Base-by-base conservation (phyloP, 2,329 filamentous ascomycete species). In the Cryphonectria naterciae region DNA sequence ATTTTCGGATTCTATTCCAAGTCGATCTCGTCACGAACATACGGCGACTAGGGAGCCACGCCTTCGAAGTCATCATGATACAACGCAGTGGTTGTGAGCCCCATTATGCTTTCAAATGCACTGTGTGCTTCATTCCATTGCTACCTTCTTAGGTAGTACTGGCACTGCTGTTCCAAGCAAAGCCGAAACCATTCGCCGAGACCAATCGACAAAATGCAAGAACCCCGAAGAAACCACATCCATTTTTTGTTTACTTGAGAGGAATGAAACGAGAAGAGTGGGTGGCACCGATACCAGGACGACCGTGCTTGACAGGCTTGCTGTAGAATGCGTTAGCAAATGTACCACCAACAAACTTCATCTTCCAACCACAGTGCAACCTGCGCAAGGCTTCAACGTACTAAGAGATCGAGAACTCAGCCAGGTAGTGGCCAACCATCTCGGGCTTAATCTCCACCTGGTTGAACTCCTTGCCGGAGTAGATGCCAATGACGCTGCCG, bases 251-350 rank as follows among this genome's bases (percentile, higher is more conserved):
- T 91, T 98, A 98, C 91, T 99, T 99, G 86, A 99, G 93, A 86
- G 96, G 96, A 90, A 99, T 99, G 93, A 99, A 99, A 92, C 96
- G 94, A 86, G 96, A 99, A 89, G 95, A 98, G 93, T 99, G 95
- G 80, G 96, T 99, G 82, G 96, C 96, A 97, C 96, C 96, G 83
- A 99, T 99, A 98, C 96, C 96, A 83, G 96, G 96, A 86, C 96
- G 90, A 91, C 96, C 96, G 93, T 99, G 96, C 93, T 98, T 99
- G 92, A 99, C 96, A 82, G 96, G 96, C 89, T 95, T 95, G 93
- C 94, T 97, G 81, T 82, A 73, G 56, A 65, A 75, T 70, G 77
- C 79, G 85, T 93, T 83, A 92, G 89, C 75, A 73, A 65, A 49
- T 66, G 10, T 25, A 35, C 28, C 5, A 49, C 25, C 22, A 19